Evolutionary conservation across 768 basidiomycete genomes (phyloP).

Genomic region (Pleurotus pulmonarius): DNA sequence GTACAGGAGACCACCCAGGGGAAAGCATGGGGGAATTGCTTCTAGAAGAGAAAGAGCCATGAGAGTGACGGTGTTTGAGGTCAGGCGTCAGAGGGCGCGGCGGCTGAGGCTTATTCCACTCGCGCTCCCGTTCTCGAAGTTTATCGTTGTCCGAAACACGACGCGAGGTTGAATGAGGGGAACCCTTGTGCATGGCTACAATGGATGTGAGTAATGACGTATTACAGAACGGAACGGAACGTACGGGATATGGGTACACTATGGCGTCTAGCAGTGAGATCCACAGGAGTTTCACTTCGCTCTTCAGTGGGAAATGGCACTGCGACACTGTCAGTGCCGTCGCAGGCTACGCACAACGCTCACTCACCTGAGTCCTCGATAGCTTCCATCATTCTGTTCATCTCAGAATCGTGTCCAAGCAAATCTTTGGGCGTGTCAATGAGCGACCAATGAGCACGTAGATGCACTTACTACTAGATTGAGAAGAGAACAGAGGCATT

Average conservation of each 20-base stretch:
- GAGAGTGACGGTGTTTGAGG: constrained; percentile 15
- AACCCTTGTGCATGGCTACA: background rate
- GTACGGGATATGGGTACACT: background rate
- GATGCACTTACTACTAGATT: constrained; percentile 46
- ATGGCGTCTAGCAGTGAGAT: background rate
- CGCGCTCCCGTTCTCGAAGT: constrained; percentile 40
- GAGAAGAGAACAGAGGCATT: constrained; percentile 49
- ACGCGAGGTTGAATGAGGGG: background rate
- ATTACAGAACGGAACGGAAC: background rate
- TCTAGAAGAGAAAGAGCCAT: constrained; percentile 17
- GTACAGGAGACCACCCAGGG: background rate
- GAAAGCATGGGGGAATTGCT: constrained; percentile 17
- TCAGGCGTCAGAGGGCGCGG: constrained; percentile 17
- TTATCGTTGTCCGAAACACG: constrained; percentile 18
- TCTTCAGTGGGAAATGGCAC: background rate
- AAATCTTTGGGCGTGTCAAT: background rate
- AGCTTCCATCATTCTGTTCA: constrained; percentile 60
- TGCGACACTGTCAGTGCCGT: background rate
- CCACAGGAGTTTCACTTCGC: background rate
- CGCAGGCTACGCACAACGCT: constrained; percentile 9
- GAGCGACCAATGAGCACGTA: constrained; percentile 14
- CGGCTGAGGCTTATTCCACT: constrained; percentile 36
- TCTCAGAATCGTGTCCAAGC: constrained; percentile 43
- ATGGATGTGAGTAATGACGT: background rate
- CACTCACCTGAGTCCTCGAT: constrained; percentile 35